Conservation (phyloP, 345 rosid genomes). For the Eucalyptus sideroxylon region DNA sequence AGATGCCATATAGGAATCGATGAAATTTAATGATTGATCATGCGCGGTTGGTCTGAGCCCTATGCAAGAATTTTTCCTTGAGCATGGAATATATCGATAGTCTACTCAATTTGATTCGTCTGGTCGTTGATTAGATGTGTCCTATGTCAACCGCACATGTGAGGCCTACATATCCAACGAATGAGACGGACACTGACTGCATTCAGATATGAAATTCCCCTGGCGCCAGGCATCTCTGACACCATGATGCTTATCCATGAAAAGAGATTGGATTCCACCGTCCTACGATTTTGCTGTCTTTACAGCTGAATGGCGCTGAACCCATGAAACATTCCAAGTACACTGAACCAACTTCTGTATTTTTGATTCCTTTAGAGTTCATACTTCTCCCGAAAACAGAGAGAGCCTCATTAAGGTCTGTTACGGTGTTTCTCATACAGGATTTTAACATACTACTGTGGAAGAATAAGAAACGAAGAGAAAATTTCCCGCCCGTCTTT, state of each 20-base stretch:
- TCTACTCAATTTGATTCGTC: not conserved
- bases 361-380: not conserved
- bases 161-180: not conserved
- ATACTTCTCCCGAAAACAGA: not conserved
- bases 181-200: not conserved
- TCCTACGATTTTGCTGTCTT: not conserved
- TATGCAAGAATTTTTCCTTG: not conserved
- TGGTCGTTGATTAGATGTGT: not conserved
- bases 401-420: not conserved
- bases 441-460: not conserved
- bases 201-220: not conserved
- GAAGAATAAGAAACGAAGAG: not conserved
- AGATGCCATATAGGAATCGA: not conserved
- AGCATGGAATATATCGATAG: not conserved
- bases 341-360: not conserved
- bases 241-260: not conserved
- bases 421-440: not conserved
- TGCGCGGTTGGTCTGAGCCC: not conserved
- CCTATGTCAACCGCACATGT: not conserved
- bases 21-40: not conserved
- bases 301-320: not conserved
- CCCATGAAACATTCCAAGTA: not conserved
- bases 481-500: not conserved
- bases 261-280: not conserved
- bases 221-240: not conserved